These are phyloP conservation scores for Nemania sp. DNA, from an alignment of 2,329 filamentous ascomycete genomes.

Conservation along the genomic window DNA sequence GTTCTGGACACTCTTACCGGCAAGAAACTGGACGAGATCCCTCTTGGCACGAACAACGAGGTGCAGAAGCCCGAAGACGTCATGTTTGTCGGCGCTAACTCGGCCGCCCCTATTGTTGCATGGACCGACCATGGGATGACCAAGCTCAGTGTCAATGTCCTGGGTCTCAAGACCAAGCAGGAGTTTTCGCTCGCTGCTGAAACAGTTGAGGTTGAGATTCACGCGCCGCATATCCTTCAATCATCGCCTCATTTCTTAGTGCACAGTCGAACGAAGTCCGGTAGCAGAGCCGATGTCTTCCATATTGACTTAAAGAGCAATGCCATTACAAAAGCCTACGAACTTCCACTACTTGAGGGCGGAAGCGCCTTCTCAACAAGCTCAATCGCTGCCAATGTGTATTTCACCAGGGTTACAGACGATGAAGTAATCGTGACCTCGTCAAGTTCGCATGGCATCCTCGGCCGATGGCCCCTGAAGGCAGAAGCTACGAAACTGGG, in stretches of 20 bases:
- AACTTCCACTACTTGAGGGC: conserved; percentile 71
- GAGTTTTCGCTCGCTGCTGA: conserved; percentile 55
- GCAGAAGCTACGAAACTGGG: conserved; percentile 45
- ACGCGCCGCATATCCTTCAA: conserved; percentile 72
- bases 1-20: conserved; percentile 75
- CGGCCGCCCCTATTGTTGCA: conserved; percentile 72
- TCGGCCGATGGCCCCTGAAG: conserved; percentile 73
- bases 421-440: conserved; percentile 75
- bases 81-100: conserved; percentile 75
- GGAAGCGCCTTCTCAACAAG: conserved; percentile 78
- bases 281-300: conserved; percentile 83
- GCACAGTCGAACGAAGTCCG: conserved; percentile 70
- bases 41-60: conserved; percentile 74
- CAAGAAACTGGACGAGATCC: conserved; percentile 70
- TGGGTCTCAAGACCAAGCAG: conserved; percentile 62
- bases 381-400: conserved; percentile 78
- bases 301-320: conserved; percentile 75
- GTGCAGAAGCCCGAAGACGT: conserved; percentile 66
- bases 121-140: conserved; percentile 69
- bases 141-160: conserved; percentile 71
- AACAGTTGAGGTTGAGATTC: conserved; percentile 62
- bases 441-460: conserved; percentile 73
- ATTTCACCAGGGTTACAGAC: conserved; percentile 80
- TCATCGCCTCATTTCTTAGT: conserved; percentile 83
- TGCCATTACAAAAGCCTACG: conserved; percentile 75